phyloP scores from a whole-genome alignment of 2,329 filamentous ascomycete species.

The Trichoderma hamatum region DNA sequence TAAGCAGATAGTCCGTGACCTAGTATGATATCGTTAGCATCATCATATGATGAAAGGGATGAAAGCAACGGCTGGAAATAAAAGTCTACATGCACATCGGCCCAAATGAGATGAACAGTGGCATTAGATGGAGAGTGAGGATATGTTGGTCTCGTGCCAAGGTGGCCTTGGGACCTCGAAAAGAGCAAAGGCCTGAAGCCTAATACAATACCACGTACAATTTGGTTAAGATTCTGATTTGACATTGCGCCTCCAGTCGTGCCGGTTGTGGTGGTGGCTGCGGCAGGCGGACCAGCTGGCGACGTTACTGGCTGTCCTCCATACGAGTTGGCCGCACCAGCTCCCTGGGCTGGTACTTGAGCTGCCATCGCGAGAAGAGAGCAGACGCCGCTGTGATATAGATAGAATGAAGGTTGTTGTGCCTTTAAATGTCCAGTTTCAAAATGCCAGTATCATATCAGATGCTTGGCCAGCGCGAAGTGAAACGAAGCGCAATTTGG shows the following conservation, averaged over 20 bases:
- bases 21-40: slow-evolving; percentile 37
- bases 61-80: neutral
- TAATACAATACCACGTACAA: slow-evolving; percentile 65
- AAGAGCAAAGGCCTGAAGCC: slow-evolving; percentile 6
- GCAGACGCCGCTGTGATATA: neutral
- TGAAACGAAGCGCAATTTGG: neutral
- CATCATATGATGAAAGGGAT: neutral
- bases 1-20: slow-evolving; percentile 92
- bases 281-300: slow-evolving; percentile 38
- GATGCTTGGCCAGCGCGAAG: neutral
- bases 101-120: too few species aligned
- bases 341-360: slow-evolving; percentile 38
- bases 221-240: slow-evolving; percentile 92
- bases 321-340: slow-evolving; percentile 39
- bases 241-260: slow-evolving; percentile 56
- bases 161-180: neutral
- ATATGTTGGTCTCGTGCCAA: neutral
- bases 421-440: neutral
- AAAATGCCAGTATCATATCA: neutral
- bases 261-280: slow-evolving; percentile 39
- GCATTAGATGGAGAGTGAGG: neutral
- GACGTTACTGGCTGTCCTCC: slow-evolving; percentile 40
- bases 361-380: slow-evolving; percentile 39
- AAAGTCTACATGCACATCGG: neutral
- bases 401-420: neutral